These are phyloP conservation scores for Psidium friedrichsthalianum DNA, from an alignment of 345 rosid genomes.

Conservation along the genomic window DNA sequence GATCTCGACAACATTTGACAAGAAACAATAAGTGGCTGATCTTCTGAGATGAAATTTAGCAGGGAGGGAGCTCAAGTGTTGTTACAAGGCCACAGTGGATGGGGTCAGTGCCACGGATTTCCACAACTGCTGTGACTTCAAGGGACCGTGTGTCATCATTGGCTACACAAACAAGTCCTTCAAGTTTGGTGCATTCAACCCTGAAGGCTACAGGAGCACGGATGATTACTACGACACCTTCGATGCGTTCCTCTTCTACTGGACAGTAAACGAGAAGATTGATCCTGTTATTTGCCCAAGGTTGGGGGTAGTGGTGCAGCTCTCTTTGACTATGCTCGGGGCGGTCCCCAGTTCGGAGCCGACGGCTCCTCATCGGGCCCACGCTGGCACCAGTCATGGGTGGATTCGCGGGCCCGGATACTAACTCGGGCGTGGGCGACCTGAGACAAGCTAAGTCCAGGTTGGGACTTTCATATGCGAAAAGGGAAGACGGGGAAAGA, in stretches of 20 bases:
- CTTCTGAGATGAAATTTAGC: neutral
- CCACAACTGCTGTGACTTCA: constrained; percentile 70
- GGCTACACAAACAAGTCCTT: constrained; percentile 56
- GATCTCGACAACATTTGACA: neutral
- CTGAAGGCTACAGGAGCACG: constrained; percentile 87
- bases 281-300: constrained; percentile 47
- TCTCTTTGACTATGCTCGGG: constrained; percentile 66
- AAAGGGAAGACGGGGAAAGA: constrained; percentile 68
- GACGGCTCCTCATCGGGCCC: constrained; percentile 70
- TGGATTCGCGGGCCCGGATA: constrained; percentile 70
- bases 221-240: constrained; percentile 80
- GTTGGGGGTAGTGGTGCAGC: constrained; percentile 91
- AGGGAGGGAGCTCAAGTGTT: constrained; percentile 73
- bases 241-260: constrained; percentile 73
- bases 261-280: constrained; percentile 22
- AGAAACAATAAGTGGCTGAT: neutral
- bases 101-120: constrained; percentile 78
- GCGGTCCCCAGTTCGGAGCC: constrained; percentile 68
- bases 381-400: constrained; percentile 80
- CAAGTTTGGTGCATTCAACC: constrained; percentile 76
- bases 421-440: constrained; percentile 70
- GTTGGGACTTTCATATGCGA: constrained; percentile 73
- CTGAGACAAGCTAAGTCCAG: constrained; percentile 76
- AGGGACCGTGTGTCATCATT: constrained; percentile 85
- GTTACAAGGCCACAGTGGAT: constrained; percentile 61